Conservation (phyloP, 2,329 filamentous ascomycete genomes). For the Diaporthe citri region DNA sequence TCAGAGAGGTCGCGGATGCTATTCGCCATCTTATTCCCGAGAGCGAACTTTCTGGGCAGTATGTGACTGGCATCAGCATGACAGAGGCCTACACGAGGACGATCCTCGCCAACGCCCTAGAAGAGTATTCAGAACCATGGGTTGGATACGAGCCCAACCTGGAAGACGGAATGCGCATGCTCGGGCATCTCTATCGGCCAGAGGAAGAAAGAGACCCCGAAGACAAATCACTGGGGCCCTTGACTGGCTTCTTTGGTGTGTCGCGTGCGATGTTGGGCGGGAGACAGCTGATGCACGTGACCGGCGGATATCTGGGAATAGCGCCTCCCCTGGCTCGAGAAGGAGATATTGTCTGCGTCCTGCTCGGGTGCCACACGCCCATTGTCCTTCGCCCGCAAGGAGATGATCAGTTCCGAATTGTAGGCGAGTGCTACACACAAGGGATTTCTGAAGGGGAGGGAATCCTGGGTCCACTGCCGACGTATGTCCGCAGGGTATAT, state of each 20-base stretch:
- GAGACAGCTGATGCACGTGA: constrained; percentile 3
- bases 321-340: background rate
- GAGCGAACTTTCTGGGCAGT: background rate
- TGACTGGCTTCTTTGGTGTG: background rate
- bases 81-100: background rate
- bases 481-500: background rate
- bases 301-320: background rate
- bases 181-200: background rate
- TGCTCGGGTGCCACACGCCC: constrained; percentile 1
- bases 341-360: background rate
- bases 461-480: background rate
- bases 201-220: background rate
- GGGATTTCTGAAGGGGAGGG: background rate
- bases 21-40: background rate
- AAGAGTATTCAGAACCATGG: background rate
- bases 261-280: background rate
- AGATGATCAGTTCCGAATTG: background rate
- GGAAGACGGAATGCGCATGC: background rate
- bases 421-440: background rate
- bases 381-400: background rate
- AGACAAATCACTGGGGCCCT: background rate
- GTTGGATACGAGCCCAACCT: background rate
- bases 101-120: background rate
- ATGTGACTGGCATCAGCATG: constrained; percentile 8
- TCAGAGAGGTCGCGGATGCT: background rate